Base-by-base conservation (phyloP, 129 eudicot species). In the Artemisia annua region DNA sequence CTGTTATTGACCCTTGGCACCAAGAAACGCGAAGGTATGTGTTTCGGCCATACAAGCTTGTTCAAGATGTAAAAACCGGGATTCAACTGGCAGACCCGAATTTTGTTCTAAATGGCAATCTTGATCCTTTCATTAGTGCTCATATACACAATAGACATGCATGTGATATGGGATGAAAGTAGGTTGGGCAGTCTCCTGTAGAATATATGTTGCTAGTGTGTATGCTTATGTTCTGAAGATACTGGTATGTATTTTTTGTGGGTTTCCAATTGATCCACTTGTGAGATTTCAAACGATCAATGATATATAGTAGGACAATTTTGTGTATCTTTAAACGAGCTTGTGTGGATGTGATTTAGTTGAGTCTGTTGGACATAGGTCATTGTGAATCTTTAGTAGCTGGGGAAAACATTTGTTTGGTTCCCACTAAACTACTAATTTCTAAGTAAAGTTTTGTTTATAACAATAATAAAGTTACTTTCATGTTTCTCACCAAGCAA, bases 31-130 rank as follows among this genome's bases (percentile, higher is more conserved):
- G 98, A 63, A 87, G 87, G 85, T 93, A 92, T 63, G 71, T 84
- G 67, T 79, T 80, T 79, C 70, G 79, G 54, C 96, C 92, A 13
- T 78, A 63, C 78, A 87, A 89, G 85, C 86, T 87, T 82, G 96
- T 93, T 53, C 85, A 89, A 67, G 98, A 93, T 84, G 74, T 89
- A 58, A 89, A 83, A 84, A 85, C 97, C 1, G 98, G 98, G 43
- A 71, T 86, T 50, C 92, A 89, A 56, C 39, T 86, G 84, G 72
- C 88, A 50, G 88, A 93, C 78, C 81, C 87, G 28, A 86, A 75
- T 68, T 82, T 80, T 50, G 86, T 93, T 55, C 79, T 93, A 66
- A 86, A 83, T 76, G 98, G 98, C 26, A 85, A 87, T 81, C 85
- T 93, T 43, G 90, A 93, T 54, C 81, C 85, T 63, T 87, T 93